Evolutionary conservation across 257 asterid species (phyloP), one percentile per base, ranked within the genome.

Genomic region (Leonotis leonurus): DNA sequence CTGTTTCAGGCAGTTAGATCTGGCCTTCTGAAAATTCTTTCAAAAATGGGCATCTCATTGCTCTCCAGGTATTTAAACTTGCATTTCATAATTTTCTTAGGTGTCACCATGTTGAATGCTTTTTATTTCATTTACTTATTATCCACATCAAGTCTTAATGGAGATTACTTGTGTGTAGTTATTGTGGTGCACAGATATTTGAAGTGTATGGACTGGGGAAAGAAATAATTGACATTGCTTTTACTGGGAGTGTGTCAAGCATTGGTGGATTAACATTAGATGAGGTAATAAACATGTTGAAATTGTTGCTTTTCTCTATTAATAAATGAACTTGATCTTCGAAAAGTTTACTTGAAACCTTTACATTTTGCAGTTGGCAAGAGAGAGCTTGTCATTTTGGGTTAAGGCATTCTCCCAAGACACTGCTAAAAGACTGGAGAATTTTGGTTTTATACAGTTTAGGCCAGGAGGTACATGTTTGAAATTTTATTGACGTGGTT

Each of bases 21-120:
- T 46, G 99, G 99, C 24, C 95, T 92, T 65, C 65, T 86, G 70
- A 92, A 92, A 72, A 89, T 92, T 73, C 99, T 92, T 46, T 92
- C 99, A 51, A 92, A 92, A 78, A 92, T 92, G 99, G 99, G 99
- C 43, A 92, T 92, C 83, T 92, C 97, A 57, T 75, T 92, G 85
- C 99, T 92, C 68, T 85, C 99, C 55, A 92, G 99, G 99, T 89
- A 75, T 44, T 70, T 61, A 26, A 56, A 48, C 8, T 68, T 61
- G 58, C 67, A 50, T 30, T 37, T 64, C 14, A 44, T 40, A 36
- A 3, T 29, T 22, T 9, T 60, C 64, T 67, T 56, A 24, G 26
- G 44, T 52, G 27, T 12, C 10, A 53, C 4, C 14, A 8, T 59
- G 13, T 16, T 68, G 62, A 70, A 16, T 21, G 14, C 7, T 12